Evolutionary conservation across 176 grass and related monocot species (phyloP), one percentile per base, ranked within the genome.

Genomic region (Aegilops speltoides): DNA sequence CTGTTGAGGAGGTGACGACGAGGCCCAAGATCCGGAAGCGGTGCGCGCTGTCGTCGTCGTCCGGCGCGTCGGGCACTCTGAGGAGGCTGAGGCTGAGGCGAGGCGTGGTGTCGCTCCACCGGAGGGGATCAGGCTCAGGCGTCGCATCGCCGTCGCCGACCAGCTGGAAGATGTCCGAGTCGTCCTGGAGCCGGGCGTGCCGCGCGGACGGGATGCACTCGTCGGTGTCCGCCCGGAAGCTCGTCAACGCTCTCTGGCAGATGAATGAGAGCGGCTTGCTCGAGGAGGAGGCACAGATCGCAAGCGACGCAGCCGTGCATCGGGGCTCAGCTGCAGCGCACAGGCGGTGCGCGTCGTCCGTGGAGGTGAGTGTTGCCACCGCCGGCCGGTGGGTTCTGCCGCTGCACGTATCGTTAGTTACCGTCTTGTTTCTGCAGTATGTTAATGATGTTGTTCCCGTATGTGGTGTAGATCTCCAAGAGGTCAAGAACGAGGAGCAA

Each of bases 191-290:
- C 85, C 46, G 10, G 10, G 65, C n/a, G 41, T n/a, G 41, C 61
- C 73, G 45, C 72, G 81, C 20, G 22, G 79, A 82, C 25, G 57
- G 77, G 37, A 59, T 43, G 34, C 82, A 56, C 80, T 80, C 78
- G 68, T 60, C 86, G 7, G 81, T 90, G 76, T 91, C 95, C 48
- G 93, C 93, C 16, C 79, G 95, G 86, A 95, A 95, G 82, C 93
- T 97, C 48, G 93, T 87, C 74, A 88, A 45, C 85, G 88, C 83
- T 16, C 84, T 93, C 38, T 95, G 95, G 95, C 86, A 88, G 83
- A 59, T 86, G 45, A 90, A 83, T 54, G 89, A 88, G 73, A 64
- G 80, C 9, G 37, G 71, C 25, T 71, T 77, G 19, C 37, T 66
- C 36, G 85, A 69, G 7, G 79, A 46, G 10, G 68, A 85, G 36